Evolutionary conservation across 2,329 filamentous ascomycete species (phyloP), one percentile per base, ranked within the genome.

Genomic region (Aspergillus sp.): DNA sequence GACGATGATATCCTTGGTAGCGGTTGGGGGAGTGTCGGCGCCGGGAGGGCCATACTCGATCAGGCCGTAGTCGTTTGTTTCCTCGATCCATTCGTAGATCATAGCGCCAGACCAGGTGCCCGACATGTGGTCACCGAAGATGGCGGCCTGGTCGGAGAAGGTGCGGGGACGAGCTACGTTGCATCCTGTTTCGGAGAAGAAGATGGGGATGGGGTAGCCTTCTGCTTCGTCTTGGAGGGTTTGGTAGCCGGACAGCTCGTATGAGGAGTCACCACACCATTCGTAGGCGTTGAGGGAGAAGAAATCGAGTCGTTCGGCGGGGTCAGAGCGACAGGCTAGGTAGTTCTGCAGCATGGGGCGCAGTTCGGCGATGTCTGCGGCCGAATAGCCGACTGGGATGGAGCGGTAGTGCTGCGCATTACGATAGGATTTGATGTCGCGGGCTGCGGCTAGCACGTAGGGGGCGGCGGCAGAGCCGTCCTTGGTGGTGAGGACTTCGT

Each of bases 141-240:
- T 91, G 53, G 90, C 87, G 42, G 84, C 82, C 75, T 95, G 90
- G 71, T 96, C 79, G n/a, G 72, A 68, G 60, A 81, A 81, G 6
- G 73, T 77, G 36, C 79, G 76, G 11, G 79, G 79, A 8, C 71
- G 72, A 10, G 71, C 70, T 8, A 73, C 75, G 72, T 90, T 93
- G 83, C 92, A 96, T 60, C 92, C 92, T 3, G 91, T 95, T 77
- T 96, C 92, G 36, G 90, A 93, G 78, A 96, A 91, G 82, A 92
- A 93, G 69, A 95, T 91, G 19, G 91, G 92, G n/a, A 96, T 86
- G 50, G 87, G 88, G 75, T 92, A 93, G 68, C 85, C 77, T 39
- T 83, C 83, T 5, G 90, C 87, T 65, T 89, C 87, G 56, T 81
- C 75, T 73, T 92, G 83, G 27, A 96, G 85, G 63, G 81, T 81